A percentile compares a stretch with the other conserved stretches of the same genome.
Conservation (phyloP, 176 grass and related monocot genomes). For the Oropetium thomaeum region DNA sequence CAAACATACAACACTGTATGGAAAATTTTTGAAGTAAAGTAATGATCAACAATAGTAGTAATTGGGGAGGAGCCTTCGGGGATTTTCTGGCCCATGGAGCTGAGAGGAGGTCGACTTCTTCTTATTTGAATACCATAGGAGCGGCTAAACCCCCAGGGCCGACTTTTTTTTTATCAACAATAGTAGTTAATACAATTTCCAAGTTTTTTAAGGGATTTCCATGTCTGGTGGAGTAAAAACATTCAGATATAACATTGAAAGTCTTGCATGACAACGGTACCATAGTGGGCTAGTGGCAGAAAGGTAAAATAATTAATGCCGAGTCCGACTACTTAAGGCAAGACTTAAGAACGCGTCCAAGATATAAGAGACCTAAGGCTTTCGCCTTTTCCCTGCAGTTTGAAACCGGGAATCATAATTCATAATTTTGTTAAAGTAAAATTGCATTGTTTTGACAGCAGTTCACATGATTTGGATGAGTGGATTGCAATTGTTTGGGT, state of each 20-base stretch:
- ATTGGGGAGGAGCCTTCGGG: too few species aligned
- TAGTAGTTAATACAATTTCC: background rate
- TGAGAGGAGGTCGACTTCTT: too few species aligned
- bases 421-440: background rate
- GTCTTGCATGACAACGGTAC: background rate
- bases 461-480: background rate
- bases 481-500: background rate
- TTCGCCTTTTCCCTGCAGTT: too few species aligned
- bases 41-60: background rate
- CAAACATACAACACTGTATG: constrained; percentile 16
- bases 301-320: background rate
- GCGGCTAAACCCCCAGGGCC: too few species aligned
- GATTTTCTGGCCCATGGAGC: too few species aligned
- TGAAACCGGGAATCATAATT: background rate
- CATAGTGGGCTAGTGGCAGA: constrained; percentile 6
- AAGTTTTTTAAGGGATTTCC: too few species aligned
- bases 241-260: background rate
- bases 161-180: too few species aligned
- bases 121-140: too few species aligned
- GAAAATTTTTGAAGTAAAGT: background rate
- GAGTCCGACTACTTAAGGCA: constrained; percentile 17
- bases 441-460: background rate
- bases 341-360: background rate
- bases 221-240: constrained; percentile 12
- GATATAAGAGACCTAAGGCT: background rate